Base-by-base conservation (phyloP, 1,284 basidiomycete genomes). In the Cryptococcus deneoformans region DNA sequence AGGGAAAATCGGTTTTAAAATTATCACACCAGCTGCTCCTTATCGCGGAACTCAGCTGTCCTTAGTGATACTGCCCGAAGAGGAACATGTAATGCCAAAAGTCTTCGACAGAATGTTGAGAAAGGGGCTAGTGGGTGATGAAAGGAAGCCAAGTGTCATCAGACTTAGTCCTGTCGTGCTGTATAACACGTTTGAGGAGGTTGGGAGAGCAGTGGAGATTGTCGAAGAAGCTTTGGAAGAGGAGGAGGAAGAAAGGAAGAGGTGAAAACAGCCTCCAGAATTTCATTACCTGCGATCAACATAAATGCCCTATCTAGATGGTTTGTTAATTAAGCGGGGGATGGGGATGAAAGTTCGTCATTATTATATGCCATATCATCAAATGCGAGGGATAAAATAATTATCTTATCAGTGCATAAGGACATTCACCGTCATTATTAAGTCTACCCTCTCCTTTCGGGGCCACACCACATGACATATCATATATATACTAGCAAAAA, bases 91-190 rank as follows among this genome's bases (percentile, higher is more conserved):
- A 50, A 95, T 96, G 92, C 82, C 82, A 57, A 80, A 79, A 60
- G 82, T 95, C 20, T 85, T 86, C 62, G 76, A 82, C 52, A 80
- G 79, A 37, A 77, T 96, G 72, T 77, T 82, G 48, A 81, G 81
- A 59, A 78, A 80, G 56, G 94, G 94, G 12, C 87, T 97, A 8
- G 83, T 95, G 57, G 92, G 90, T 14, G 93, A 97, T 76, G 90
- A 94, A 77, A 81, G 93, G 66, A 80, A 87, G 68, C 93, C 94
- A 24, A 88, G 91, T 70, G 90, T 97, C 55, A 92, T 97, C 65
- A 84, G 94, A 10, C 79, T 96, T 46, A 84, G 90, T 52, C 92
- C 94, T 39, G 82, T 82, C 9, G 88, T 91, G 43, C 78, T 96
- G 69, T 97, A 95, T 77, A 94, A 88, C 72, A 87, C 86, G 9